A percentile compares a stretch with the other conserved stretches of the same genome.
Conservation (phyloP, 768 basidiomycete genomes). For the Mrakia blollopis region DNA sequence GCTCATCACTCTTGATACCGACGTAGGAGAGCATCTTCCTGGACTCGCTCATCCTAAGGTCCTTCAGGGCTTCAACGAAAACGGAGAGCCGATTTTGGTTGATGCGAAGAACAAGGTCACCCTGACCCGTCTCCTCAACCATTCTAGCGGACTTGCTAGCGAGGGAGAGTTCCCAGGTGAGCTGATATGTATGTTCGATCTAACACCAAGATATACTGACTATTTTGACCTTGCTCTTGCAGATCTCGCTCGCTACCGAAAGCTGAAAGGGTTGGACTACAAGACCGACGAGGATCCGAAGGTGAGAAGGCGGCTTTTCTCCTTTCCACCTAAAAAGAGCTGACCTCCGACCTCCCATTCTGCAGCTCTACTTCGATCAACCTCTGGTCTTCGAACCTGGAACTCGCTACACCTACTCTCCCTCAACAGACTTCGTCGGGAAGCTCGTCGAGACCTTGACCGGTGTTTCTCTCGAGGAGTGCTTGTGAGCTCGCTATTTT, state of each 20-base stretch:
- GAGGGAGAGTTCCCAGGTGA: slow-evolving; percentile 2
- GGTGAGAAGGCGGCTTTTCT: background rate
- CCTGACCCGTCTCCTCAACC: background rate
- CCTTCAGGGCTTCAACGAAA: slow-evolving; percentile 1
- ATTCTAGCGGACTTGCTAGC: background rate
- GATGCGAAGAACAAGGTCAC: slow-evolving; percentile 3
- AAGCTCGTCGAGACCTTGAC: background rate
- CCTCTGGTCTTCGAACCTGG: background rate
- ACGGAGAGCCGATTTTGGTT: background rate
- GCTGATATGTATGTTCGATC: background rate
- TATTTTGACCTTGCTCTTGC: background rate
- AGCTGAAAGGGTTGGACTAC: background rate
- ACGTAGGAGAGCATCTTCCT: slow-evolving; percentile 7
- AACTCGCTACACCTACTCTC: background rate
- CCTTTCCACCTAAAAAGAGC: background rate
- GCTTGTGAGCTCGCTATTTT: background rate
- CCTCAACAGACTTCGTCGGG: slow-evolving; percentile 1
- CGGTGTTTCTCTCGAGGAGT: background rate
- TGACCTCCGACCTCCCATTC: too few relatives aligned
- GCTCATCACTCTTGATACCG: background rate
- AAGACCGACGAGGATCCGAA: background rate
- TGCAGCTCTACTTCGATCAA: background rate
- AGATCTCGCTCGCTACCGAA: slow-evolving; percentile 13
- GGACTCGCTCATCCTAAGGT: slow-evolving; percentile 1
- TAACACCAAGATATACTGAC: background rate